Conservation (phyloP, 768 basidiomycete genomes). For the Cystobasidium onofrii region DNA sequence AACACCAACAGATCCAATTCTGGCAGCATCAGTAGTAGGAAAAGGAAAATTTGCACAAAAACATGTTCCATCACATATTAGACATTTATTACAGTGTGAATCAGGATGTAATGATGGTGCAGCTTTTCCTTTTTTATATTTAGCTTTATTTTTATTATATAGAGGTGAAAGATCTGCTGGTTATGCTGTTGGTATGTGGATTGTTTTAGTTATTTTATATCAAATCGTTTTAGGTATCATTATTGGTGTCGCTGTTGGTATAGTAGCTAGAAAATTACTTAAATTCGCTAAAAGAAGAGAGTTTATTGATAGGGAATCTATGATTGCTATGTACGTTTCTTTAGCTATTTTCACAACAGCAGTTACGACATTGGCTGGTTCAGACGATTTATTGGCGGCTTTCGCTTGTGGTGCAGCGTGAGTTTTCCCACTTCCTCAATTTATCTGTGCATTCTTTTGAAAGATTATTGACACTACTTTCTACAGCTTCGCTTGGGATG, state of each 20-base stretch:
- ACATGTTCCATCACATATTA: slow-evolving; percentile 69
- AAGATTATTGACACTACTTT: slow-evolving; percentile 43
- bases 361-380: slow-evolving; percentile 48
- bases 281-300: slow-evolving; percentile 43
- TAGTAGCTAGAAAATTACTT: slow-evolving; percentile 46
- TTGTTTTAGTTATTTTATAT: slow-evolving; percentile 47
- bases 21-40: slow-evolving; percentile 84
- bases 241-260: slow-evolving; percentile 47
- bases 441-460: too few species aligned
- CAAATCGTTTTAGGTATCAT: slow-evolving; percentile 46
- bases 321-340: slow-evolving; percentile 48
- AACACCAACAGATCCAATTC: slow-evolving; percentile 71
- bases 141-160: slow-evolving; percentile 77
- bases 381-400: slow-evolving; percentile 63
- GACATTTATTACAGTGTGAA: slow-evolving; percentile 75
- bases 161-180: slow-evolving; percentile 53
- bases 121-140: slow-evolving; percentile 77
- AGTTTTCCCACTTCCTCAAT: slow-evolving; percentile 90
- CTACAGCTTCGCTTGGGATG: slow-evolving; percentile 39
- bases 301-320: slow-evolving; percentile 49
- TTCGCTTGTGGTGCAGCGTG: slow-evolving; percentile 93
- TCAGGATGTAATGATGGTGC: slow-evolving; percentile 95
- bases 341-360: slow-evolving; percentile 78
- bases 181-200: slow-evolving; percentile 76
- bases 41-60: slow-evolving; percentile 91